A percentile compares a stretch with the other conserved stretches of the same genome.
These are phyloP conservation scores for Scytalidium lignicola DNA, from an alignment of 2,329 filamentous ascomycete species.

Conservation along the genomic window DNA sequence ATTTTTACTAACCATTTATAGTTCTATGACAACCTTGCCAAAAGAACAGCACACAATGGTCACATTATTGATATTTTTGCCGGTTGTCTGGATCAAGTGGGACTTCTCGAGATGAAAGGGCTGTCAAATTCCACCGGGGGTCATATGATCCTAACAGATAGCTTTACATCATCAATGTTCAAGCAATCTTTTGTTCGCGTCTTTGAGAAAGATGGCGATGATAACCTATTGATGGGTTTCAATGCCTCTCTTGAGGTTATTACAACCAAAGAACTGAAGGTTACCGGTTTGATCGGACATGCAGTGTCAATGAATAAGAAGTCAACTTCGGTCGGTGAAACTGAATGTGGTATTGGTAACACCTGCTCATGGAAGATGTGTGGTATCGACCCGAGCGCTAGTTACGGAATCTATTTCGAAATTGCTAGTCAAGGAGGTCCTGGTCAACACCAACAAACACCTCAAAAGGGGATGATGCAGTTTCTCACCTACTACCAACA, in stretches of 20 bases:
- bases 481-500: slow-evolving; percentile 99
- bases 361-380: slow-evolving; percentile 99
- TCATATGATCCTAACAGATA: slow-evolving; percentile 97
- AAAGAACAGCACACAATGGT: slow-evolving; percentile 91
- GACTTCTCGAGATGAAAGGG: slow-evolving; percentile 96
- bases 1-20: slow-evolving; percentile 33
- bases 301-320: slow-evolving; percentile 98
- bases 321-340: slow-evolving; percentile 92
- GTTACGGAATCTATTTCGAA: slow-evolving; percentile 96
- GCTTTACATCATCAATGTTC: slow-evolving; percentile 98
- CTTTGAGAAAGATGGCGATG: slow-evolving; percentile 93
- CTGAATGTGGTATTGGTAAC: slow-evolving; percentile 96
- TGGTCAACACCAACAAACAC: slow-evolving; percentile 75
- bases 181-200: slow-evolving; percentile 96
- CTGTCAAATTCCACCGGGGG: slow-evolving; percentile 93
- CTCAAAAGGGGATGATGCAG: slow-evolving; percentile 93
- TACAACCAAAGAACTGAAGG: slow-evolving; percentile 96
- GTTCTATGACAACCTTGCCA: slow-evolving; percentile 94
- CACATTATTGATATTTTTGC: slow-evolving; percentile 98
- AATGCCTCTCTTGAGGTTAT: slow-evolving; percentile 94
- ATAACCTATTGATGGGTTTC: slow-evolving; percentile 96
- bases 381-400: slow-evolving; percentile 87
- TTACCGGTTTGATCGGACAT: slow-evolving; percentile 94
- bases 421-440: slow-evolving; percentile 91
- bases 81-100: slow-evolving; percentile 94